phyloP scores from a whole-genome alignment of 495 filamentous ascomycete species.

The Penicillium ucsense region DNA sequence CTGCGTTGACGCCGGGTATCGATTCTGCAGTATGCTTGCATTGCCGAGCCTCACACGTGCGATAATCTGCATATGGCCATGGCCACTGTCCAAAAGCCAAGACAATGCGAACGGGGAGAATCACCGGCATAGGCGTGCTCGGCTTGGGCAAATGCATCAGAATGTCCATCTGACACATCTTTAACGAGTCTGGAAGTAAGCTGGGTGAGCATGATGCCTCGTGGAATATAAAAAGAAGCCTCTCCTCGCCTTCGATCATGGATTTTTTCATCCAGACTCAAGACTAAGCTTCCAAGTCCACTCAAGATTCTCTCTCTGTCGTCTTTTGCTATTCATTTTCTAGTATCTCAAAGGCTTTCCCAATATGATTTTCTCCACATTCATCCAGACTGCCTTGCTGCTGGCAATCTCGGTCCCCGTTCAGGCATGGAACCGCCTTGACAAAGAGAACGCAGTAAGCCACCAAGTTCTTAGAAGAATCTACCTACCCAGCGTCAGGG shows the following conservation, averaged over 20 bases:
- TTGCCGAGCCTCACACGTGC: background rate
- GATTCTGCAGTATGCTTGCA: background rate
- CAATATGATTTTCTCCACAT: conserved; percentile 10
- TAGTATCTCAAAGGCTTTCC: background rate
- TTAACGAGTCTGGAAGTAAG: background rate
- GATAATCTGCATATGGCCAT: background rate
- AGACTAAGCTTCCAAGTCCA: background rate
- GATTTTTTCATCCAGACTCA: background rate
- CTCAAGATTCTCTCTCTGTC: background rate
- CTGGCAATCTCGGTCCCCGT: conserved; percentile 11
- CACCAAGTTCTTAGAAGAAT: background rate
- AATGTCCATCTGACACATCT: background rate
- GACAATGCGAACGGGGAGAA: background rate
- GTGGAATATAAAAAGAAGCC: background rate
- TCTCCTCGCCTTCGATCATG: background rate
- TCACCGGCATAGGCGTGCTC: background rate
- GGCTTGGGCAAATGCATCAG: conserved; percentile 2
- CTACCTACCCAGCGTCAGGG: background rate
- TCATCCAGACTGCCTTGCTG: conserved; percentile 9
- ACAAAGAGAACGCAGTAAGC: conserved; percentile 48
- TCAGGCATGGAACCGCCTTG: conserved; percentile 32
- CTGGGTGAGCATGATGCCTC: background rate
- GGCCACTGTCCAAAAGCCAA: conserved; percentile 1
- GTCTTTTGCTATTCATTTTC: too few relatives aligned
- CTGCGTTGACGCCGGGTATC: background rate